phyloP scores from a whole-genome alignment of 73 alveolate genomes.

The Stentor roeselii region DNA sequence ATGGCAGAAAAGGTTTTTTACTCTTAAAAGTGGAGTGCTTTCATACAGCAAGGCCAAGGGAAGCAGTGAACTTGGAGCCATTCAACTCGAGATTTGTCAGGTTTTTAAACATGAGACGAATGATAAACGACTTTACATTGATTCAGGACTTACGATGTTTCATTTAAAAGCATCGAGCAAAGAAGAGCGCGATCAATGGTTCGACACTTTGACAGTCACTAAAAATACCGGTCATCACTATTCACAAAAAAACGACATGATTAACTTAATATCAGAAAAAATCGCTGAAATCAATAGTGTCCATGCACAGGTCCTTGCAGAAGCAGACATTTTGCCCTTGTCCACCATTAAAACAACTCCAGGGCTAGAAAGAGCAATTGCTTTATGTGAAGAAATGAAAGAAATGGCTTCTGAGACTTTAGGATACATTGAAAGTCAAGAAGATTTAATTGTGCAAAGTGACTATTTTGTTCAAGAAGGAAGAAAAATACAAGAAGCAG shows the following conservation, averaged over 20 bases:
- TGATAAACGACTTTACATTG: too few species aligned
- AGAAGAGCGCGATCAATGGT: too few species aligned
- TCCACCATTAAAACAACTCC: conserved; percentile 10
- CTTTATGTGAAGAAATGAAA: conserved; percentile 26
- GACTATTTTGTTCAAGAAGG: neutral
- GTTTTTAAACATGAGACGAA: too few species aligned
- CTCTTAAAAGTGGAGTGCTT: too few species aligned
- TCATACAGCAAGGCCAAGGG: too few species aligned
- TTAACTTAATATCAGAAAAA: neutral
- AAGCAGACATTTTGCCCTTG: neutral
- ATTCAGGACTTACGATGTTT: too few species aligned
- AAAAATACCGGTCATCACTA: too few species aligned
- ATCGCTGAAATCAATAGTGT: neutral
- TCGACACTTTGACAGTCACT: too few species aligned
- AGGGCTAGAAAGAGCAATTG: conserved; percentile 8
- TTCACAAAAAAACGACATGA: neutral
- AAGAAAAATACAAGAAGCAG: neutral
- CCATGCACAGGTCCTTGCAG: conserved; percentile 11
- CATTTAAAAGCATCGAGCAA: too few species aligned
- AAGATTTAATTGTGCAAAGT: neutral
- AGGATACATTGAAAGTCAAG: neutral
- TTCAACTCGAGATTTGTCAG: too few species aligned
- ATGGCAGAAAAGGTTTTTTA: too few species aligned
- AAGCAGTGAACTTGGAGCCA: too few species aligned
- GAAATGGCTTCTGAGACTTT: neutral